These are phyloP conservation scores for Microdochium bolleyi DNA, from an alignment of 2,329 filamentous ascomycete genomes.

Conservation along the genomic window DNA sequence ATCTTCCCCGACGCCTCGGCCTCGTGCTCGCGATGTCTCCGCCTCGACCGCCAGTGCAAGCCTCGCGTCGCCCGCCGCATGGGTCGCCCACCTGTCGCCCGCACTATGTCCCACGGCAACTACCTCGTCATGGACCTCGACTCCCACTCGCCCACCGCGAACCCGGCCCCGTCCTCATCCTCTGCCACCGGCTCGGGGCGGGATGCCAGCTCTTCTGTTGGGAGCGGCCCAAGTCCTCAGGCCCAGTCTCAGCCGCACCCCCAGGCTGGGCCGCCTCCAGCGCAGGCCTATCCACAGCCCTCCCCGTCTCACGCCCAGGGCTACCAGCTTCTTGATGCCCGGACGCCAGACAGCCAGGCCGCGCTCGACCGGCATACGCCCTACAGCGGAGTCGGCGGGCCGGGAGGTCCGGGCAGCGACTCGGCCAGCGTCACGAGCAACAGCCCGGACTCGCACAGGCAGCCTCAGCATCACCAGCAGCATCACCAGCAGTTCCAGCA, in stretches of 20 bases:
- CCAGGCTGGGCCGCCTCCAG: background rate
- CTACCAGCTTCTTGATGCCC: background rate
- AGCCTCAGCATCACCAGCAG: background rate
- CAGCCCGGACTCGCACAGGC: background rate
- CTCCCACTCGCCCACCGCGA: background rate
- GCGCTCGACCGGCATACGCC: background rate
- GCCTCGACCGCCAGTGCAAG: slow-evolving; percentile 1
- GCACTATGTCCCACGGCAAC: background rate
- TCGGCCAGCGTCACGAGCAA: background rate
- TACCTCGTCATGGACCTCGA: slow-evolving; percentile 1
- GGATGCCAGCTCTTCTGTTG: background rate
- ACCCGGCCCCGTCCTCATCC: background rate
- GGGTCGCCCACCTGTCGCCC: slow-evolving; percentile 1
- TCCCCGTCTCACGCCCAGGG: background rate
- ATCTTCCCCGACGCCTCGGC: background rate
- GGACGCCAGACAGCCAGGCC: background rate
- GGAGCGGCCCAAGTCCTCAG: background rate
- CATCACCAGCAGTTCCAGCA: background rate
- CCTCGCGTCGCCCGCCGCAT: slow-evolving; percentile 1
- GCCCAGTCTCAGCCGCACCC: background rate
- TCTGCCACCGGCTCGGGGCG: background rate
- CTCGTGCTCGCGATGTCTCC: slow-evolving; percentile 1
- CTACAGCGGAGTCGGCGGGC: background rate
- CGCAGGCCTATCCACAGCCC: background rate
- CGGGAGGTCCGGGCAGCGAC: background rate